A percentile compares a stretch with the other conserved stretches of the same genome.
These are phyloP conservation scores for Isoetes taiwanensis DNA, from an alignment of 75 land plant genomes.

Conservation along the genomic window DNA sequence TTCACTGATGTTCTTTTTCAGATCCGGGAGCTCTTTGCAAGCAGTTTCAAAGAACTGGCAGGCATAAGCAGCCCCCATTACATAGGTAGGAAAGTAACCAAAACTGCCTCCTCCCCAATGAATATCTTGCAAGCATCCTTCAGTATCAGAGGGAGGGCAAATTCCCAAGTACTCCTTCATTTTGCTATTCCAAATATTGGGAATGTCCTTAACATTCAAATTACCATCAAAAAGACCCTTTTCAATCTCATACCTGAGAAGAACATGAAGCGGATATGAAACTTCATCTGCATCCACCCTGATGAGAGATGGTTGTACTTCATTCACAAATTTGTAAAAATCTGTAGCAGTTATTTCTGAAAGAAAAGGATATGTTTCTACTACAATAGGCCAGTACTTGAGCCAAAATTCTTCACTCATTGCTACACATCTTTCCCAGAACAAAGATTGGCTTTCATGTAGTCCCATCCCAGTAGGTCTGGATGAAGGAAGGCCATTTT, in stretches of 20 bases:
- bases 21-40: not conserved
- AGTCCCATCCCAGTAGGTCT: slow-evolving; percentile 4
- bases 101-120: slow-evolving; percentile 6
- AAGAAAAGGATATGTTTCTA: not conserved
- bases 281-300: slow-evolving; percentile 6
- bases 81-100: slow-evolving; percentile 9
- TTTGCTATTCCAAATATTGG: slow-evolving; percentile 6
- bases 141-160: not conserved
- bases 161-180: slow-evolving; percentile 9
- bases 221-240: not conserved
- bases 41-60: not conserved
- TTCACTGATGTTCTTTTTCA: not conserved
- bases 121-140: slow-evolving; percentile 11
- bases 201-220: not conserved
- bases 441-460: slow-evolving; percentile 5
- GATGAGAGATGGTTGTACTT: slow-evolving; percentile 1
- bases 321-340: not conserved
- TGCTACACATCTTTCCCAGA: slow-evolving; percentile 8
- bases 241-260: slow-evolving; percentile 10
- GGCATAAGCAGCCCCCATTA: slow-evolving; percentile 2
- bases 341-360: not conserved
- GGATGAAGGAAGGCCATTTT: not conserved
- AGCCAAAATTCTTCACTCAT: slow-evolving; percentile 7
- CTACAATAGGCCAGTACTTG: slow-evolving; percentile 2
- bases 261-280: slow-evolving; percentile 5